phyloP scores from a whole-genome alignment of 164 flowering plant species.

The Vitis rupestris region DNA sequence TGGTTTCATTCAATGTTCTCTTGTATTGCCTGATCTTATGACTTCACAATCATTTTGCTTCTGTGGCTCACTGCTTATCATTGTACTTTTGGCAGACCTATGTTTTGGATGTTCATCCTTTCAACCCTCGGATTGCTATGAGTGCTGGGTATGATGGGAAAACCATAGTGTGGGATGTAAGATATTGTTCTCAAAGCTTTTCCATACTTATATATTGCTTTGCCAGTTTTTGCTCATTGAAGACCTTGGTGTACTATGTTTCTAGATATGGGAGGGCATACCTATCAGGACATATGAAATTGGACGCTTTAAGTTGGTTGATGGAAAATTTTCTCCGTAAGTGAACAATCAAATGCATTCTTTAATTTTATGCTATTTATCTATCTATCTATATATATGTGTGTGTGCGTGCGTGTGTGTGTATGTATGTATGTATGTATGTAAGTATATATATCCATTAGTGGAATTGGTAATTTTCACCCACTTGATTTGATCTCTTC shows the following conservation, averaged over 20 bases:
- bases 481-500: not conserved
- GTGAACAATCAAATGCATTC: slow-evolving; percentile 21
- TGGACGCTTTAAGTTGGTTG: slow-evolving; percentile 87
- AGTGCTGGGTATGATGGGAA: slow-evolving; percentile 99
- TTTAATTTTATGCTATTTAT: not conserved
- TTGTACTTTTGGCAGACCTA: slow-evolving; percentile 62
- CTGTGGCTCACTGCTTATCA: slow-evolving; percentile 6
- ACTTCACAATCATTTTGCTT: slow-evolving; percentile 2
- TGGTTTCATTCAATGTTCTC: too few species aligned
- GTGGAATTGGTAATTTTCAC: not conserved
- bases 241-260: slow-evolving; percentile 12
- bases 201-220: not conserved
- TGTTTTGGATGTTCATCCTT: slow-evolving; percentile 98
- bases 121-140: slow-evolving; percentile 97
- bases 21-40: not conserved
- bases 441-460: not conserved
- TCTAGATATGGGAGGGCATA: slow-evolving; percentile 94
- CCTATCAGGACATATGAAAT: slow-evolving; percentile 80
- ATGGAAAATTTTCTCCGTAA: slow-evolving; percentile 98
- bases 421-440: not conserved
- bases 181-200: slow-evolving; percentile 26
- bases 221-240: not conserved
- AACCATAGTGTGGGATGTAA: slow-evolving; percentile 96
- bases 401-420: too few species aligned
- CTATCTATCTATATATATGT: too few species aligned